Evolutionary conservation across 306 rosid genomes (phyloP), one percentile per base, ranked within the genome.

Genomic region (Castanospermum australe): DNA sequence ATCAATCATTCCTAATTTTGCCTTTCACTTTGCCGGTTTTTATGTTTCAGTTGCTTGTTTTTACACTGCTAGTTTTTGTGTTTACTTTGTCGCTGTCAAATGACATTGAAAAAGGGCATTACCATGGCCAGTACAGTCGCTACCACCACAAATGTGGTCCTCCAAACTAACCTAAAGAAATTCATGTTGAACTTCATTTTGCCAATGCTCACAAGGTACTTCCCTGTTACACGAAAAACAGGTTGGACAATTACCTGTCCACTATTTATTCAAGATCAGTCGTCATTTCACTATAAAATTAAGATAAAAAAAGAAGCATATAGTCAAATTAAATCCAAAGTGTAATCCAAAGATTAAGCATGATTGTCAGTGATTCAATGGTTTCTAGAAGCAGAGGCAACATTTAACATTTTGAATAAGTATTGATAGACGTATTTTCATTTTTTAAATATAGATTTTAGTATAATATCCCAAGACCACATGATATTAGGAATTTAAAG

Each of bases 141-240:
- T 24, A 79, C 0, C 15, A 62, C 75, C 51, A 84, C 85, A 72
- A 87, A 88, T 1, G 61, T 6, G 5, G 76, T 76, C 78, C 97
- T 88, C 97, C 92, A 90, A 71, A 72, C 33, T n/a, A 88, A 38
- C 85, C 90, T 86, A 22, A 88, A 77, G 42, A 75, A 12, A 77
- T 88, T 89, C 12, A 92, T 17, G 9, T 32, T 81, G 30, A 67
- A 75, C 30, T 12, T 75, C 5, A 11, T 44, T 20, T 76, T 83
- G 9, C 82, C 84, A 22, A 83, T 52, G 32, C 63, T 75, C 9
- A 92, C 7, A 0, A 33, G 70, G 52, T 17, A 36, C 61, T 87
- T 89, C 20, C 12, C 56, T 42, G 67, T 61, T n/a, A 89, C 55
- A 1, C 76, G 82, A 50, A 78, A 87, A 22, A 89, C 30, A 0